These are phyloP conservation scores for Flammula alnicola DNA, from an alignment of 1,284 basidiomycete genomes.

Conservation along the genomic window DNA sequence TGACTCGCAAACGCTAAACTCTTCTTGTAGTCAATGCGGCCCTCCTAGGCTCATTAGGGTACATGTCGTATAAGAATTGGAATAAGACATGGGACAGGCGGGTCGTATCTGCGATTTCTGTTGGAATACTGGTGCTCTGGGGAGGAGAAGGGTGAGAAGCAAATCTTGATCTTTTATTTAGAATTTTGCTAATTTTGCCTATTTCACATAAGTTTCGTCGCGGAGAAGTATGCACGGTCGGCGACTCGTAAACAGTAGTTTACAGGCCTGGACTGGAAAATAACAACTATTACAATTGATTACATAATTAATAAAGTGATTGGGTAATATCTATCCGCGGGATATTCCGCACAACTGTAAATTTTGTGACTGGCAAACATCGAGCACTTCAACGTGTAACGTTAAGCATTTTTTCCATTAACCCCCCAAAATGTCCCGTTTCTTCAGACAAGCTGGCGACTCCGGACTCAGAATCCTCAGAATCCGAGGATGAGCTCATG, in stretches of 20 bases:
- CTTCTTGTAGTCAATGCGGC: conserved; percentile 65
- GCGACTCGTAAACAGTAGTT: not conserved
- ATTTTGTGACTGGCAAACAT: conserved; percentile 21
- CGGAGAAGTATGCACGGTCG: conserved; percentile 11
- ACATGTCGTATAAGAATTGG: conserved; percentile 75
- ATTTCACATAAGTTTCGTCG: conserved; percentile 9
- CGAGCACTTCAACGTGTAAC: conserved; percentile 10
- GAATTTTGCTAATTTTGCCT: not conserved
- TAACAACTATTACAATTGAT: conserved; percentile 5
- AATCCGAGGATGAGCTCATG: conserved; percentile 84
- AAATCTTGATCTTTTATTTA: no score
- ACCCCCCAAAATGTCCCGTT: conserved; percentile 68
- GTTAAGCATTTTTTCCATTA: conserved; percentile 3
- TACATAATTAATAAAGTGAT: conserved; percentile 19
- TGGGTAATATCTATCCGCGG: no score
- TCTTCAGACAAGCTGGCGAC: conserved; percentile 85
- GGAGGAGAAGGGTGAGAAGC: conserved; percentile 74
- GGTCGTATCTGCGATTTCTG: conserved; percentile 63
- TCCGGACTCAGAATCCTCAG: conserved; percentile 79
- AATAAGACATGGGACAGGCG: conserved; percentile 74
- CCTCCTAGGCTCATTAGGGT: conserved; percentile 71
- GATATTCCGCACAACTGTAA: conserved; percentile 16
- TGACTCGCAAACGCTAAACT: not conserved
- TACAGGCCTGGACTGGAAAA: not conserved
- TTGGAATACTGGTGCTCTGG: conserved; percentile 69